phyloP scores from a whole-genome alignment of 306 rosid species.

The Astragalus glycyphyllos region DNA sequence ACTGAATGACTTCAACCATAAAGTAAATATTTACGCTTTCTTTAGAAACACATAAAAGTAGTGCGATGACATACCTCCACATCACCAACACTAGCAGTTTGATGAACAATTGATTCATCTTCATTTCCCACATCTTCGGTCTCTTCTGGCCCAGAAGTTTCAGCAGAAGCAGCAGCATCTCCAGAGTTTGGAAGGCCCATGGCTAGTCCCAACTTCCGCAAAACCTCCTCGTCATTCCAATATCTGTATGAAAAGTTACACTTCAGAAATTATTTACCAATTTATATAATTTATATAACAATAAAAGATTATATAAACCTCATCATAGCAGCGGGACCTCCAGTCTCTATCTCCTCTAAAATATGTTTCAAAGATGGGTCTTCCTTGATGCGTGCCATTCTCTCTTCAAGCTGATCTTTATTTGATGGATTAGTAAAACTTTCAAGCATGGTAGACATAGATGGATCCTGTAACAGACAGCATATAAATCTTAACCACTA shows the following conservation, averaged over 20 bases:
- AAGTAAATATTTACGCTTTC: constrained; percentile 10
- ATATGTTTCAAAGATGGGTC: constrained; percentile 97
- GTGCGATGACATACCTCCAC: constrained; percentile 62
- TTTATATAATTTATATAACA: constrained; percentile 30
- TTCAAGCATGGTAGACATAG: constrained; percentile 89
- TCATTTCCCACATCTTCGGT: constrained; percentile 83
- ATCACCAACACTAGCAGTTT: constrained; percentile 97
- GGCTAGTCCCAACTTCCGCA: constrained; percentile 84
- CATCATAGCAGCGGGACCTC: constrained; percentile 99
- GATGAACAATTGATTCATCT: constrained; percentile 95
- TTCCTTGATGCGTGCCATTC: constrained; percentile 93
- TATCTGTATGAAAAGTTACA: constrained; percentile 57
- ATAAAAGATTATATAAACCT: constrained; percentile 58
- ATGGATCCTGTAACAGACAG: constrained; percentile 76
- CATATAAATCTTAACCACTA: constrained; percentile 23
- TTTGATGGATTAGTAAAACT: constrained; percentile 78
- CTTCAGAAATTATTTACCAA: constrained; percentile 26
- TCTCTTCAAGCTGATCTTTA: constrained; percentile 92
- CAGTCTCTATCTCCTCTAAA: constrained; percentile 93
- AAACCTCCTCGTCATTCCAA: constrained; percentile 88
- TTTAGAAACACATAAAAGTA: not conserved
- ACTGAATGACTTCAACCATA: constrained; percentile 32
- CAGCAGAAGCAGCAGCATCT: constrained; percentile 74
- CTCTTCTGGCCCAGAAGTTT: constrained; percentile 70
- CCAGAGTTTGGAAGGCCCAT: constrained; percentile 79